Evolutionary conservation across 352 stramenopile genomes (phyloP).

Genomic region (Hyaloperonospora brassicae): DNA sequence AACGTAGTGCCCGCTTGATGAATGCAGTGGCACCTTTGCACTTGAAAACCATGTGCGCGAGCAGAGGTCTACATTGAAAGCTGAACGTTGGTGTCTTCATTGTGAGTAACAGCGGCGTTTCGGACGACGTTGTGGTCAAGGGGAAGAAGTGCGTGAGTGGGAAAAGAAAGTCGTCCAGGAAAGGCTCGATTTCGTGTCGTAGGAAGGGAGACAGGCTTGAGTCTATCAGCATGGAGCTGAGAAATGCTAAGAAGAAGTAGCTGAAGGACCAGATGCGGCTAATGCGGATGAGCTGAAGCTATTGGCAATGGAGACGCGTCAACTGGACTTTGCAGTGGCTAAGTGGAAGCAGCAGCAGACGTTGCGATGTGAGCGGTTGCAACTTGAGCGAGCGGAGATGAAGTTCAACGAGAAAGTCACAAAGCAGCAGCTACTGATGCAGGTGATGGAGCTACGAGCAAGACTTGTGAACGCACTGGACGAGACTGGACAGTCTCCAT

Average conservation of each 20-base stretch:
- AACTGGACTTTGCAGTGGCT: constrained; percentile 20
- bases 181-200: background rate
- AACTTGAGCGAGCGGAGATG: constrained; percentile 25
- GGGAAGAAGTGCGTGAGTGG: constrained; percentile 13
- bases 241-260: background rate
- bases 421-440: constrained; percentile 14
- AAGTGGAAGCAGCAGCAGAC: constrained; percentile 26
- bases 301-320: constrained; percentile 13
- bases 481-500: constrained; percentile 6
- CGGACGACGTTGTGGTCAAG: background rate
- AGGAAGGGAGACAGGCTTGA: background rate
- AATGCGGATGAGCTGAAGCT: constrained; percentile 12
- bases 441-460: constrained; percentile 19
- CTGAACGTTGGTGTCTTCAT: constrained; percentile 6
- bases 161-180: background rate
- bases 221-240: background rate
- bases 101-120: constrained; percentile 1
- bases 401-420: constrained; percentile 18
- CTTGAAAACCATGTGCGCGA: constrained; percentile 9
- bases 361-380: constrained; percentile 12
- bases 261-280: background rate
- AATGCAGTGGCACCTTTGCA: constrained; percentile 2
- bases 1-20: background rate
- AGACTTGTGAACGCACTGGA: constrained; percentile 17
- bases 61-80: background rate